Percentiles rank a stretch among this genome's conserved stretches.
Evolutionary conservation across 352 stramenopile species (phyloP).

Genomic region (Aphanomyces cochlioides): DNA sequence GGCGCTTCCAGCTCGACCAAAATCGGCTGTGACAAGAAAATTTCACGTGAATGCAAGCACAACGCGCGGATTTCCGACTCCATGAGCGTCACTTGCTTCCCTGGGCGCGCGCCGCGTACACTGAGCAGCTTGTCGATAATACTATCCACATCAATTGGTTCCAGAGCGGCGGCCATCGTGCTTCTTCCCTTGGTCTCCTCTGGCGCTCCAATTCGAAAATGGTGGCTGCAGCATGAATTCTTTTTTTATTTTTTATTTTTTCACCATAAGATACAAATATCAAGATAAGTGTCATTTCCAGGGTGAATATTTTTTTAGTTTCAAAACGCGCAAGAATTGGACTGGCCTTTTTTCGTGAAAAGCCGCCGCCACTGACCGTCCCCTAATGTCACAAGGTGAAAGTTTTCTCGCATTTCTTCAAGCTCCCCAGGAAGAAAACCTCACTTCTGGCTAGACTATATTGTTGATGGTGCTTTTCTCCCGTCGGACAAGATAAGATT

Average conservation of each 20-base stretch:
- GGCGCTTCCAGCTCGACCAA: constrained; percentile 98
- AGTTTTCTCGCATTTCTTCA: too few species aligned
- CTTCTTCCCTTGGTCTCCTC: background rate
- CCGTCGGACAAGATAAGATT: too few species aligned
- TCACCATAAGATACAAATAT: background rate
- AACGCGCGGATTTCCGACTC: constrained; percentile 97
- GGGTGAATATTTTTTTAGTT: background rate
- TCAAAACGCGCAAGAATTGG: background rate
- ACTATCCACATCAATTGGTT: constrained; percentile 77
- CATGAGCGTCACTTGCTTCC: constrained; percentile 83
- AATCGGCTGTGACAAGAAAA: constrained; percentile 97
- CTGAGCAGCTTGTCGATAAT: constrained; percentile 90
- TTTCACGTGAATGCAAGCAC: constrained; percentile 89
- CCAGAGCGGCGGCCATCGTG: constrained; percentile 43
- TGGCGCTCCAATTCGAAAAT: constrained; percentile 9
- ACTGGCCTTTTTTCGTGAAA: too few species aligned
- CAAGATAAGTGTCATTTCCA: background rate
- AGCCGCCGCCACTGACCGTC: too few species aligned
- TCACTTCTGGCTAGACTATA: too few species aligned
- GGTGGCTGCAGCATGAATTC: constrained; percentile 3
- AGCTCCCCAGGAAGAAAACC: too few species aligned
- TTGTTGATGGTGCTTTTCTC: too few species aligned
- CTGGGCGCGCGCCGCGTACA: constrained; percentile 80
- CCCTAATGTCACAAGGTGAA: too few species aligned
- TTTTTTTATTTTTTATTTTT: background rate